phyloP scores from a whole-genome alignment of 306 rosid species.

The Citrullus amarus region DNA sequence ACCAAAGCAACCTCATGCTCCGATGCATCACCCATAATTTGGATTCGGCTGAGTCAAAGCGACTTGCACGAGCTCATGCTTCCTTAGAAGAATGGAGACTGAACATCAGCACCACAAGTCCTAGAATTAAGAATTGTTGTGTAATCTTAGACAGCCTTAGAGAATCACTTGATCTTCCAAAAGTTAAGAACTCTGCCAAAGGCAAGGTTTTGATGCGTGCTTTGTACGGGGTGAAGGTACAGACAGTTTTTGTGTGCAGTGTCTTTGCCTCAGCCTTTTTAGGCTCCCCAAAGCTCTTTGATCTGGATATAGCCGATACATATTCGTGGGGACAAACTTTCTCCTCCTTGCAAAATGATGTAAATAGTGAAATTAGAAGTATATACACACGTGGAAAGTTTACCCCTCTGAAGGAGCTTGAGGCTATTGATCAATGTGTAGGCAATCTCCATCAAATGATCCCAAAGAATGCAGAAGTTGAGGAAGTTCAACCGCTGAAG shows the following conservation, averaged over 20 bases:
- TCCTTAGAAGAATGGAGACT: slow-evolving; percentile 58
- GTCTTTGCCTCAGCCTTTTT: slow-evolving; percentile 55
- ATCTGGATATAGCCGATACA: slow-evolving; percentile 33
- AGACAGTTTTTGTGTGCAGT: slow-evolving; percentile 51
- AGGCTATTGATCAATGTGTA: slow-evolving; percentile 37
- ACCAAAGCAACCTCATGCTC: slow-evolving; percentile 50
- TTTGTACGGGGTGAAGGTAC: slow-evolving; percentile 71
- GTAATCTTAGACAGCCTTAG: slow-evolving; percentile 47
- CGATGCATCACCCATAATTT: slow-evolving; percentile 43
- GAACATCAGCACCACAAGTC: slow-evolving; percentile 30
- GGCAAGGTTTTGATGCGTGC: slow-evolving; percentile 84
- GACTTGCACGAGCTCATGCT: slow-evolving; percentile 33
- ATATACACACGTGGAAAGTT: slow-evolving; percentile 26
- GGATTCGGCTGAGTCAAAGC: slow-evolving; percentile 36
- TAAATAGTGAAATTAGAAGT: slow-evolving; percentile 51
- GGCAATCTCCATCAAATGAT: slow-evolving; percentile 39
- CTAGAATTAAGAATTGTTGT: slow-evolving; percentile 51
- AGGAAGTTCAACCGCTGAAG: slow-evolving; percentile 15
- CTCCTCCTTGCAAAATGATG: slow-evolving; percentile 34
- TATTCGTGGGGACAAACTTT: slow-evolving; percentile 62
- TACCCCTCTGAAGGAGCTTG: slow-evolving; percentile 48
- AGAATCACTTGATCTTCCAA: slow-evolving; percentile 64
- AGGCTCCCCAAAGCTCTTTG: slow-evolving; percentile 38
- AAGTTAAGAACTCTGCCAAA: slow-evolving; percentile 80
- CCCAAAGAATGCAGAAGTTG: slow-evolving; percentile 24